Percentiles rank a stretch among this genome's conserved stretches.
Conservation (phyloP, 2,329 filamentous ascomycete genomes). For the Ophiostoma quercus region DNA sequence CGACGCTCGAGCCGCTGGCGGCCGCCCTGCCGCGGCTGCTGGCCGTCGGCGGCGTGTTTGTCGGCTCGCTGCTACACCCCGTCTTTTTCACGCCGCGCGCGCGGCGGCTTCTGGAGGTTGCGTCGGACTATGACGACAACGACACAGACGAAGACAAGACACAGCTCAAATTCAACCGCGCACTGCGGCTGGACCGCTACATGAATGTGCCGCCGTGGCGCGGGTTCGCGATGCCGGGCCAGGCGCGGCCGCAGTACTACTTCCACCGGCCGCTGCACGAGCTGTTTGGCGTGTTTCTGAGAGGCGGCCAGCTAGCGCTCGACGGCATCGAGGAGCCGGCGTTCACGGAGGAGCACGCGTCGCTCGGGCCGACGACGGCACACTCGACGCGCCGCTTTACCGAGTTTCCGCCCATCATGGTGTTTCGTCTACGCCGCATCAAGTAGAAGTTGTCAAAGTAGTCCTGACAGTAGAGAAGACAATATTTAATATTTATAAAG, state of each 20-base stretch:
- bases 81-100: conserved; percentile 44
- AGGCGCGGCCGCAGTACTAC: conserved; percentile 31
- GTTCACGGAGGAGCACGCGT: conserved; percentile 27
- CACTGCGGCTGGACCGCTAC: conserved; percentile 40
- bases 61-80: conserved; percentile 45
- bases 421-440: conserved; percentile 32
- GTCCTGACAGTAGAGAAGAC: too few relatives aligned
- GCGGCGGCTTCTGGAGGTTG: conserved; percentile 26
- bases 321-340: conserved; percentile 2
- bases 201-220: conserved; percentile 39
- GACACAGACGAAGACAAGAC: neutral
- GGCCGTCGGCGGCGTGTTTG: conserved; percentile 41
- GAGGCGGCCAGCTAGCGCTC: neutral
- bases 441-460: conserved; percentile 17
- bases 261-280: conserved; percentile 37
- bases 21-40: conserved; percentile 39
- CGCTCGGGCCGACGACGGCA: conserved; percentile 32
- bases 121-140: neutral
- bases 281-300: conserved; percentile 37
- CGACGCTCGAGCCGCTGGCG: conserved; percentile 41
- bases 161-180: conserved; percentile 34
- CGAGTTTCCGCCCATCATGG: conserved; percentile 36
- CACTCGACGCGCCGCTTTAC: conserved; percentile 37
- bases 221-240: conserved; percentile 36
- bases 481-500: neutral